Conservation (phyloP, 192 early-diverging fungal species). For the Entomortierella parvispora region DNA sequence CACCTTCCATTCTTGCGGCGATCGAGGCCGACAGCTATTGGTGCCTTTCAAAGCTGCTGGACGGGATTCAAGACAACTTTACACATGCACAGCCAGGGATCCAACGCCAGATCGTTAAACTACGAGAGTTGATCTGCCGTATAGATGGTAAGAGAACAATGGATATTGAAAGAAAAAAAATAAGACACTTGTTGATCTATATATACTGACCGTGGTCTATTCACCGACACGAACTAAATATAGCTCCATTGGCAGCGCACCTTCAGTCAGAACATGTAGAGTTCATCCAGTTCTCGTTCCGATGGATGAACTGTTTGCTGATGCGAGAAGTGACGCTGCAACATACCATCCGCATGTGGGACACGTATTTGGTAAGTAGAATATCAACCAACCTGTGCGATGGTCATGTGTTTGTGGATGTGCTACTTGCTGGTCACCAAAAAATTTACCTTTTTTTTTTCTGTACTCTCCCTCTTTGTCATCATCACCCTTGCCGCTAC, state of each 20-base stretch:
- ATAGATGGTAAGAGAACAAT: slow-evolving; percentile 81
- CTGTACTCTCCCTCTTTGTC: neutral
- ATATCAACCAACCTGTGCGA: neutral
- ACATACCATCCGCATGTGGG: slow-evolving; percentile 98
- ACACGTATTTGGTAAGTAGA: slow-evolving; percentile 88
- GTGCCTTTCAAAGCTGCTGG: slow-evolving; percentile 94
- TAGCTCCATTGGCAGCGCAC: slow-evolving; percentile 83
- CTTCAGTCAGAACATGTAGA: slow-evolving; percentile 90
- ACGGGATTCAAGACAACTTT: slow-evolving; percentile 99
- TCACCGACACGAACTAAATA: too few species aligned
- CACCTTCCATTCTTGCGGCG: slow-evolving; percentile 65
- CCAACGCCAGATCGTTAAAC: slow-evolving; percentile 85
- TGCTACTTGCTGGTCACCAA: neutral
- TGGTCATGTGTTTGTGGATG: too few species aligned
- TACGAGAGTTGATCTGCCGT: slow-evolving; percentile 91
- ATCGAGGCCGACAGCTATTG: slow-evolving; percentile 98
- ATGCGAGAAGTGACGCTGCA: slow-evolving; percentile 94
- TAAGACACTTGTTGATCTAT: neutral
- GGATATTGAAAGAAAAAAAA: neutral
- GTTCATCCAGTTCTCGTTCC: slow-evolving; percentile 98
- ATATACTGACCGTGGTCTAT: too few species aligned
- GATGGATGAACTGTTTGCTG: slow-evolving; percentile 99
- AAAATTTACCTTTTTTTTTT: neutral
- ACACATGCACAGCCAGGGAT: slow-evolving; percentile 98
- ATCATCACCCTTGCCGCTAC: neutral